Evolutionary conservation across 148 eudicot genomes (phyloP).

Genomic region (Chenopodium berlandieri): DNA sequence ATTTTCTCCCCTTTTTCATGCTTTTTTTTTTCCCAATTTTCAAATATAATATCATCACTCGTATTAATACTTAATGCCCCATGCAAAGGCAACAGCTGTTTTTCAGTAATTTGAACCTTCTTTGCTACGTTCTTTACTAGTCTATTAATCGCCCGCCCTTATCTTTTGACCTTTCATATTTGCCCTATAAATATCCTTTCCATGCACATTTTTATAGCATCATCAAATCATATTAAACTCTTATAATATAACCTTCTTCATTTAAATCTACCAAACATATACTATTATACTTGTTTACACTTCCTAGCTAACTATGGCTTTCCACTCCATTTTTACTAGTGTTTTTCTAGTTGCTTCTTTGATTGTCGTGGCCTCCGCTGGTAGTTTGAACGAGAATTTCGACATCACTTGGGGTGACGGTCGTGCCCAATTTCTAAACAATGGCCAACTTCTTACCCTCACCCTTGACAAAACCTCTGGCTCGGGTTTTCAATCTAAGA

Average conservation of each 20-base stretch:
- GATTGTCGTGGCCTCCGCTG: conserved; percentile 14
- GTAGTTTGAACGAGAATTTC: conserved; percentile 24
- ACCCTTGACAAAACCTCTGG: conserved; percentile 31
- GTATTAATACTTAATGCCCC: conserved; percentile 13
- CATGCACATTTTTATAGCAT: not conserved
- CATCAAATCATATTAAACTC: not conserved
- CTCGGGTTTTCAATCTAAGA: conserved; percentile 34
- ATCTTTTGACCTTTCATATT: not conserved
- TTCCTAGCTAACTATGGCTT: not conserved
- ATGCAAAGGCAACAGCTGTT: conserved; percentile 32
- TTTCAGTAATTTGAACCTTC: conserved; percentile 15
- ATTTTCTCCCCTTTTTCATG: conserved; percentile 4
- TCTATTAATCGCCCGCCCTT: not conserved
- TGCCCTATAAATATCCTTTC: conserved; percentile 6
- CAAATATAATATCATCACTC: not conserved
- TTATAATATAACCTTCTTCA: too few species aligned
- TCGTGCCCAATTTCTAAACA: conserved; percentile 28
- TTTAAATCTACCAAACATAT: too few species aligned
- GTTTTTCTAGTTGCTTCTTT: conserved; percentile 20
- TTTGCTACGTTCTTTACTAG: conserved; percentile 13
- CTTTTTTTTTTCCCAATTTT: not conserved
- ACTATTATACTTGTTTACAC: not conserved
- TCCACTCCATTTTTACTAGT: not conserved
- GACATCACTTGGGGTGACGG: conserved; percentile 38
- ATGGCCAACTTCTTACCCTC: conserved; percentile 33